phyloP scores from a whole-genome alignment of 176 grass and related monocot species.

The Bonia amplexicaulis region DNA sequence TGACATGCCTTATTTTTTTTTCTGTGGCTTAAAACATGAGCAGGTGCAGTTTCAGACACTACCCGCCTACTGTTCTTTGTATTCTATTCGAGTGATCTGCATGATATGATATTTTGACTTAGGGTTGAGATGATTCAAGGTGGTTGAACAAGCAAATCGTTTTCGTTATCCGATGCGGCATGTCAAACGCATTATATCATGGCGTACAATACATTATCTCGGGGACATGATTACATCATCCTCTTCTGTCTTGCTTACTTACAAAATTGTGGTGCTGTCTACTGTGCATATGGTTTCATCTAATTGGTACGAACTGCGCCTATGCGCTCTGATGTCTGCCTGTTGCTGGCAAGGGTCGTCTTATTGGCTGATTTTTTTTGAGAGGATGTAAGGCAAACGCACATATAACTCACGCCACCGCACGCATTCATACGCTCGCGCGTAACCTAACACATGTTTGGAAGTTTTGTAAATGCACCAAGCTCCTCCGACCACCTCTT shows the following conservation, averaged over 20 bases:
- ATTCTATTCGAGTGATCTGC: neutral
- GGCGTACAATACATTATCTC: neutral
- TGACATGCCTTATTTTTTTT: neutral
- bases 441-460: too few relatives aligned
- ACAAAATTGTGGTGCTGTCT: neutral
- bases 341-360: neutral
- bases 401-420: too few relatives aligned
- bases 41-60: neutral
- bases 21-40: neutral
- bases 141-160: neutral
- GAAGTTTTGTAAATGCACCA: too few relatives aligned
- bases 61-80: neutral
- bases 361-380: neutral
- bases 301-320: neutral
- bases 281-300: neutral
- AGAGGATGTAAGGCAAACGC: too few relatives aligned
- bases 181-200: neutral
- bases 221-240: neutral
- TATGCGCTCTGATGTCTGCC: neutral
- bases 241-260: neutral
- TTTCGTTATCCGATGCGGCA: neutral
- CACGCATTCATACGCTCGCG: too few relatives aligned
- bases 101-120: neutral
- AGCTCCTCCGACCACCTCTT: too few relatives aligned
- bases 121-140: neutral